These are phyloP conservation scores for Immersiporthe knoxdaviesiana DNA, from an alignment of 2,329 filamentous ascomycete genomes.

Conservation along the genomic window DNA sequence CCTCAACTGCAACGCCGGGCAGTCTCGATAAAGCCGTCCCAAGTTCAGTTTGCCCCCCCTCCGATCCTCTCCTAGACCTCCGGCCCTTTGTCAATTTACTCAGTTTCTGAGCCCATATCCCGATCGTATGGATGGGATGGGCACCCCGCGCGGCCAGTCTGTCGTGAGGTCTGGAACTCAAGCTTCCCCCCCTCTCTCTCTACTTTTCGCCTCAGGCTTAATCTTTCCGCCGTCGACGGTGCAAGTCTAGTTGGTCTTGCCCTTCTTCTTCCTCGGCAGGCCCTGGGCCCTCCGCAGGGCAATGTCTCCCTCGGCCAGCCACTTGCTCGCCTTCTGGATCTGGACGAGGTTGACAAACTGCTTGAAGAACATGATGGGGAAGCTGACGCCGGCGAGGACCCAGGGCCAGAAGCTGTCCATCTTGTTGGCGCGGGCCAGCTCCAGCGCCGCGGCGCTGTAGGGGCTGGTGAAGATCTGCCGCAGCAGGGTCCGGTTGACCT, in stretches of 20 bases:
- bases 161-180: neutral
- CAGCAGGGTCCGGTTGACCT: conserved; percentile 70
- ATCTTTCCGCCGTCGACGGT: too few relatives aligned
- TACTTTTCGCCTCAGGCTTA: neutral
- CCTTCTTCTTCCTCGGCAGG: conserved; percentile 51
- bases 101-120: neutral
- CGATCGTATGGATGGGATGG: too few relatives aligned
- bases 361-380: conserved; percentile 88
- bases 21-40: neutral
- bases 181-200: too few relatives aligned
- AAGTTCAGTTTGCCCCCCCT: neutral
- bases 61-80: neutral
- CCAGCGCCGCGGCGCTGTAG: conserved; percentile 89
- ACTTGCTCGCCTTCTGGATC: conserved; percentile 88
- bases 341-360: conserved; percentile 94
- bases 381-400: conserved; percentile 79
- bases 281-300: conserved; percentile 62
- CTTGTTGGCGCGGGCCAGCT: conserved; percentile 93
- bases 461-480: conserved; percentile 82
- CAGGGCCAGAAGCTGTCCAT: conserved; percentile 66
- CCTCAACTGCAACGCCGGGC: neutral
- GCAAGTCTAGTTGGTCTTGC: conserved; percentile 19
- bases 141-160: neutral
- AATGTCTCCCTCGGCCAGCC: conserved; percentile 90
- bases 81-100: neutral